Base-by-base conservation (phyloP, 768 basidiomycete genomes). In the Russula sp. region DNA sequence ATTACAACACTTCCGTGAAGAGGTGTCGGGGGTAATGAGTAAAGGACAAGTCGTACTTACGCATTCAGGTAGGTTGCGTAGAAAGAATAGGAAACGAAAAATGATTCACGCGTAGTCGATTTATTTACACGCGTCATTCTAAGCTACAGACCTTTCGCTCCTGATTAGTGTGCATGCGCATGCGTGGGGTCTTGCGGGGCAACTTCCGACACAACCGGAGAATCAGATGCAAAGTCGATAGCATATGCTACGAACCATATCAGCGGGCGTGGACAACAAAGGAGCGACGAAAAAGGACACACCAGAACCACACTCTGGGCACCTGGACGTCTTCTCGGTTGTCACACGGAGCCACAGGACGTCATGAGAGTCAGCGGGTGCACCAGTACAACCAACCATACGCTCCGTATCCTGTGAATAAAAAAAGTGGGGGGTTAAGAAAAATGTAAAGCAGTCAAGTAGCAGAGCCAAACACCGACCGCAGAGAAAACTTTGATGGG, bases 241-340 rank as follows among this genome's bases (percentile, higher is more conserved):
- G 78, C 75, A 70, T 92, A 91, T 42, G 84, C 91, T 93, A 67
- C 13, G 43, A 58, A 58, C 39, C 50, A 38, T 18, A 25, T 48
- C 61, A 60, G 49, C 20, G 34, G 10, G 10, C 54, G 48, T 64
- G 61, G 14, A 1, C 14, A 50, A 45, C 13, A 43, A 18, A 38
- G 52, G n/a, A 18, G 10, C 3, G 10, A 36, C 38, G 13, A 49
- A 6, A 16, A 49, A 29, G 34, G n/a, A 76, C 86, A 54, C 70
- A 95, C 93, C 91, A 59, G 88, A 93, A 68, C 95, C 95, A 67
- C 95, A 98, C 76, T 98, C 95, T 13, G 83, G 79, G 84, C 95
- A 98, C 72, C 95, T 88, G 65, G 79, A 78, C 66, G 81, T 78
- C 74, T 86, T 84, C 69, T 87, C 79, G 68, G 83, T 80, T 62